These are phyloP conservation scores for Stagonosporopsis vannaccii DNA, from an alignment of 2,329 filamentous ascomycete species.

Conservation along the genomic window DNA sequence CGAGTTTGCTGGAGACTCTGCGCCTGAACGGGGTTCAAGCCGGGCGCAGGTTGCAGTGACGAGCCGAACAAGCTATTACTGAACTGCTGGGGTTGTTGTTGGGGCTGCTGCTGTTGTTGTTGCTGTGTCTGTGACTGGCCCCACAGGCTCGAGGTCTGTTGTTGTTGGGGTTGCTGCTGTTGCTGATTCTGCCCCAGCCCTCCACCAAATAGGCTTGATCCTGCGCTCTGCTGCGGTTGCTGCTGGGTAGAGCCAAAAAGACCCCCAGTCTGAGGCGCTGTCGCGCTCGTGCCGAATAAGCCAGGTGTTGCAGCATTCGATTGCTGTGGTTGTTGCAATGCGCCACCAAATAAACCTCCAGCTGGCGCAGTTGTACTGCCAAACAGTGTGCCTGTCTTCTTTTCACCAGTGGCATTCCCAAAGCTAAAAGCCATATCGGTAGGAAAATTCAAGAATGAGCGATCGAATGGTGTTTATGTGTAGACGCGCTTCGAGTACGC, in stretches of 20 bases:
- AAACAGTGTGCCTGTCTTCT: conserved; percentile 48
- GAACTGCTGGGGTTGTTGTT: conserved; percentile 48
- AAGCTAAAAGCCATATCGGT: conserved; percentile 43
- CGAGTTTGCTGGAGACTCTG: conserved; percentile 49
- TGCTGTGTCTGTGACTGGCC: conserved; percentile 53
- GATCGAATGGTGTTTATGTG: conserved; percentile 8
- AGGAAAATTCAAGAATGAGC: neutral
- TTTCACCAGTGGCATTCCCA: conserved; percentile 38
- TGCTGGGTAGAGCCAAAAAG: conserved; percentile 28
- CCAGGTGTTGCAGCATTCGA: conserved; percentile 46
- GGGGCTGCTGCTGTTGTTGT: conserved; percentile 53
- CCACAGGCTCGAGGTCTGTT: conserved; percentile 48
- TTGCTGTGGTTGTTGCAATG: conserved; percentile 43
- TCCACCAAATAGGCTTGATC: conserved; percentile 33
- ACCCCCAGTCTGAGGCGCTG: conserved; percentile 31
- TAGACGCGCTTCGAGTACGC: conserved; percentile 24
- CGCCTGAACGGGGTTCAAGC: conserved; percentile 36
- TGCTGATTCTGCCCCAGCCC: conserved; percentile 19
- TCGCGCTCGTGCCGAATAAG: conserved; percentile 27
- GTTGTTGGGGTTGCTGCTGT: conserved; percentile 26
- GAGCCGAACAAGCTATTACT: conserved; percentile 51
- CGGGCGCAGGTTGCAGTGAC: conserved; percentile 41
- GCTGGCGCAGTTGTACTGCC: conserved; percentile 46
- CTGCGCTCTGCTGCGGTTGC: conserved; percentile 22
- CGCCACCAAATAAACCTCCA: conserved; percentile 51